These are phyloP conservation scores for Dacryopinax spathularia DNA, from an alignment of 768 basidiomycete species.

Conservation along the genomic window DNA sequence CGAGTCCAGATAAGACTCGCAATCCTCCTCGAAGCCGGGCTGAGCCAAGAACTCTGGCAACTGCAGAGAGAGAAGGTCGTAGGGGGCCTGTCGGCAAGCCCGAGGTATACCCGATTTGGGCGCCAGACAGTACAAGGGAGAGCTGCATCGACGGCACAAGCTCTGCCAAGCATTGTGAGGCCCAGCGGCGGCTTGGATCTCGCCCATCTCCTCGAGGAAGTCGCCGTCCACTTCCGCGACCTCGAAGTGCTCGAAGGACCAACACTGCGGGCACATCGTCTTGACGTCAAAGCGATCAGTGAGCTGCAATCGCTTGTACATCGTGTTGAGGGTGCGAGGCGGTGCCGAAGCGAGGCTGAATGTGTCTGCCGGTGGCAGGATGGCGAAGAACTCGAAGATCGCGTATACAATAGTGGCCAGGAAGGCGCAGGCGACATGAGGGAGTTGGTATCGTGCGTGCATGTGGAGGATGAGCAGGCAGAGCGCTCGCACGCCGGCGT, in stretches of 20 bases:
- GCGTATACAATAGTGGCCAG: not conserved
- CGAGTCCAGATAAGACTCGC: slow-evolving; percentile 13
- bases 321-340: not conserved
- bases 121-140: not conserved
- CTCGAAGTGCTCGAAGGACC: not conserved
- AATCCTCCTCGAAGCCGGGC: slow-evolving; percentile 18
- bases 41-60: not conserved
- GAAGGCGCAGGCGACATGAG: not conserved
- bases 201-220: not conserved
- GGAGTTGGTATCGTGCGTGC: not conserved
- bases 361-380: not conserved
- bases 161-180: not conserved
- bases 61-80: not conserved
- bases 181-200: not conserved
- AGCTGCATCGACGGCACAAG: not conserved
- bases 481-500: not conserved
- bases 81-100: not conserved
- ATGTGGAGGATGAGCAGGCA: not conserved
- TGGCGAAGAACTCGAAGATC: not conserved
- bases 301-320: not conserved
- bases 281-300: not conserved
- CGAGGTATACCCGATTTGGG: not conserved
- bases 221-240: not conserved
- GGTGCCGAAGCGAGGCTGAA: not conserved
- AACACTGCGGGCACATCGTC: not conserved